Evolutionary conservation across 1,284 basidiomycete genomes (phyloP).

Genomic region (Taiwanofungus camphoratus): DNA sequence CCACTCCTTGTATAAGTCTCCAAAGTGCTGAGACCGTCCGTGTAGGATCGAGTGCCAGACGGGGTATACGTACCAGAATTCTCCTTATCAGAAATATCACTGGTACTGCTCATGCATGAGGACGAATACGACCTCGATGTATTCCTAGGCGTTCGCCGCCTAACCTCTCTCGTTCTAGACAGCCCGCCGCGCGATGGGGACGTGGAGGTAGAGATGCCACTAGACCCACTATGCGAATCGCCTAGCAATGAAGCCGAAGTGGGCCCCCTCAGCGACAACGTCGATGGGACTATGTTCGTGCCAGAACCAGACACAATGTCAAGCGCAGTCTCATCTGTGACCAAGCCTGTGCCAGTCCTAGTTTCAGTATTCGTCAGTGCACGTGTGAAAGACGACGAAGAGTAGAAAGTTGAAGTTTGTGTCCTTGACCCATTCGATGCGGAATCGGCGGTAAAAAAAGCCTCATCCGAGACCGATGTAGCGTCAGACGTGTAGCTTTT

Average conservation of each 20-base stretch:
- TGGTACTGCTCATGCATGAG: constrained; percentile 29
- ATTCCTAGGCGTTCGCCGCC: constrained; percentile 41
- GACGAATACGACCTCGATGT: constrained; percentile 32
- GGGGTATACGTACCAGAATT: constrained; percentile 32
- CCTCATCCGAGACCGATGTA: constrained; percentile 48
- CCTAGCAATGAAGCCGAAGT: constrained; percentile 52
- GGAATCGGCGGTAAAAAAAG: constrained; percentile 48
- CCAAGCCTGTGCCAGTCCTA: constrained; percentile 17
- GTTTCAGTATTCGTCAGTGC: constrained; percentile 17
- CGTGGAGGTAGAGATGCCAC: constrained; percentile 21
- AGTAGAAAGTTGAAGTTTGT: constrained; percentile 30
- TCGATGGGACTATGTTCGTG: constrained; percentile 44
- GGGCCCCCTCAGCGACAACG: constrained; percentile 49
- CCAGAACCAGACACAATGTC: constrained; percentile 37
- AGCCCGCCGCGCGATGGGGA: constrained; percentile 34
- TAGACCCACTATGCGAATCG: constrained; percentile 46
- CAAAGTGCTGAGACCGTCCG: constrained; percentile 28
- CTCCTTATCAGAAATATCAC: constrained; percentile 51
- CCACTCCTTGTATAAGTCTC: constrained; percentile 25
- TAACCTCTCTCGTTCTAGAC: constrained; percentile 52
- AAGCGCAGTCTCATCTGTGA: constrained; percentile 29
- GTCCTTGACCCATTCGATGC: constrained; percentile 27
- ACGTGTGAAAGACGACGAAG: constrained; percentile 27
- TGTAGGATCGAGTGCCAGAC: constrained; percentile 18
- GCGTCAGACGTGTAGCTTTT: constrained; percentile 24